Percentiles rank a stretch among this genome's conserved stretches.
phyloP scores from a whole-genome alignment of 2,329 filamentous ascomycete species.

The Sarocladiaceae sp. region DNA sequence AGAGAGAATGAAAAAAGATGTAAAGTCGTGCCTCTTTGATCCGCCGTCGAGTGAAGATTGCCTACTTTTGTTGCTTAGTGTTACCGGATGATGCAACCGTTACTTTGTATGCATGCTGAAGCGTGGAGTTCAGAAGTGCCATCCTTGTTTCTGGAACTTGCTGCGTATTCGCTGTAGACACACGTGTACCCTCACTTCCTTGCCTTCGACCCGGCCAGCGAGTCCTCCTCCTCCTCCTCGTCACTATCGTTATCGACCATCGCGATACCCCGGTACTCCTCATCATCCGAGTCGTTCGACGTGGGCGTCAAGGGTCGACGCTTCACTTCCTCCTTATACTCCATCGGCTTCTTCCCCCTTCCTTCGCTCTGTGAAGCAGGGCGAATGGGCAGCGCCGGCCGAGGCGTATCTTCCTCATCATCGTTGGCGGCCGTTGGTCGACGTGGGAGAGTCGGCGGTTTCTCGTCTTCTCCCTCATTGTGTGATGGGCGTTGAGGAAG shows the following conservation, averaged over 20 bases:
- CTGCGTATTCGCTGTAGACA: not conserved
- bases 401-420: not conserved
- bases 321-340: conserved; percentile 3
- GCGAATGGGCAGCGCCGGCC: not conserved
- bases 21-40: not conserved
- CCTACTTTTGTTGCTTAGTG: too few species aligned
- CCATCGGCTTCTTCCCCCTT: not conserved
- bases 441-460: not conserved
- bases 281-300: conserved; percentile 25
- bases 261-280: conserved; percentile 27
- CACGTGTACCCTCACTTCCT: not conserved
- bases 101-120: too few species aligned
- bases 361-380: not conserved
- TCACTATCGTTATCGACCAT: conserved; percentile 33
- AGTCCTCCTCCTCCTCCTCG: conserved; percentile 11
- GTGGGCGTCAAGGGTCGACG: conserved; percentile 20
- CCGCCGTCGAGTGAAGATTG: too few species aligned
- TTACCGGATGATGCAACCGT: too few species aligned
- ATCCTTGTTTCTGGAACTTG: not conserved
- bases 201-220: not conserved
- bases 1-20: conserved; percentile 2
- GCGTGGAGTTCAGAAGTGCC: too few species aligned
- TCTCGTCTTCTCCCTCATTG: not conserved
- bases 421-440: not conserved
- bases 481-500: not conserved